Evolutionary conservation across 2,329 filamentous ascomycete species (phyloP).

Genomic region (Emmonsia crescens): DNA sequence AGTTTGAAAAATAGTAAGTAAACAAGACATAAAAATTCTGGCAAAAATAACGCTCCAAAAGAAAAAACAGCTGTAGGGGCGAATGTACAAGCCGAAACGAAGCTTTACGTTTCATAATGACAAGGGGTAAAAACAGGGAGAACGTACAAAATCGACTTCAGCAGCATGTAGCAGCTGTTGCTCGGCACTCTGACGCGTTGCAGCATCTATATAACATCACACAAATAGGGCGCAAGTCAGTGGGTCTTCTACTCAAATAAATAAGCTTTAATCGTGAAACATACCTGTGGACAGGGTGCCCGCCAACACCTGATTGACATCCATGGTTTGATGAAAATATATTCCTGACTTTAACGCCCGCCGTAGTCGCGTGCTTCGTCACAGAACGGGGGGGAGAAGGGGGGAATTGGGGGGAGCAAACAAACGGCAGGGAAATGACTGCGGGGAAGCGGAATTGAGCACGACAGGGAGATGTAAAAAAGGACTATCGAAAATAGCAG

Average conservation of each 20-base stretch:
- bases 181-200: slow-evolving; percentile 81
- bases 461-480: neutral
- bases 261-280: slow-evolving; percentile 23
- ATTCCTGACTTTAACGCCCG: neutral
- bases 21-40: neutral
- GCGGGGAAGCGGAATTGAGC: neutral
- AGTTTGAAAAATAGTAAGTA: neutral
- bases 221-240: neutral
- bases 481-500: neutral
- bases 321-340: slow-evolving; percentile 52
- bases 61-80: slow-evolving; percentile 2
- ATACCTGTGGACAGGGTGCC: slow-evolving; percentile 91
- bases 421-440: neutral
- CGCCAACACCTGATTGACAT: slow-evolving; percentile 96
- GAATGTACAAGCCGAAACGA: slow-evolving; percentile 13
- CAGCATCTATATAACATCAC: slow-evolving; percentile 55
- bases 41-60: neutral
- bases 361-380: neutral
- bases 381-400: neutral
- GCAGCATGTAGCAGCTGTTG: slow-evolving; percentile 87
- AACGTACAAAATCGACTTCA: slow-evolving; percentile 84
- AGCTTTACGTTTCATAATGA: slow-evolving; percentile 7
- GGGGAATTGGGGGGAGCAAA: neutral
- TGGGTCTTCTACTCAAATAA: neutral
- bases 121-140: slow-evolving; percentile 23